Evolutionary conservation across 164 flowering plant genomes (phyloP), one percentile per base, ranked within the genome.

Genomic region (Malania oleifera): DNA sequence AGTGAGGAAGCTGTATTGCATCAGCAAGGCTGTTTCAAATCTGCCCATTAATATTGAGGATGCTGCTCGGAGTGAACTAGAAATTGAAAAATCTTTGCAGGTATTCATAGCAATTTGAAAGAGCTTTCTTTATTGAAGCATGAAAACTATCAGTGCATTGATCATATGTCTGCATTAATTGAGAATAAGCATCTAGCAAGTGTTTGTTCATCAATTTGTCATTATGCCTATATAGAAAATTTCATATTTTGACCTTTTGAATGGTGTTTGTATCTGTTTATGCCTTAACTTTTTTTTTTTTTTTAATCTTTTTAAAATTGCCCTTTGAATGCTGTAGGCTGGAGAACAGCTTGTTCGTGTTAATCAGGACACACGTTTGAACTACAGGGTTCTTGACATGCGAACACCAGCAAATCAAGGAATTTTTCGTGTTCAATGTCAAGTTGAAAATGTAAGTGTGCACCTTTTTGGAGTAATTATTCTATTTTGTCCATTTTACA

Each of bases 311-410:
- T 7, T 34, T 34, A 12, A 34, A 7, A 7, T 34, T 1, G 11
- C 11, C 11, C 11, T 34, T 34, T 34, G 38, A 12, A 34, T 34
- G 38, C 38, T 12, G n/a, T 34, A 43, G 53, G 18, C n/a, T 23
- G 53, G 53, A 24, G 53, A 50, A 23, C 28, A 50, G 53, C 53
- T 50, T 24, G 53, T 50, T 50, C 28, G 53, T 24, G 53, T 50
- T 8, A 27, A 27, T 17, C 53, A 50, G n/a, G 53, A 50, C 53
- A 50, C 53, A 2, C 28, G 53, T 2, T 50, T 50, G 53, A 50
- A 50, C n/a, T 50, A 50, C 13, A 23, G 53, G n/a, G 53, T 50
- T 50, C n/a, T 50, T 12, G 53, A 50, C 34, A 23, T 50, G 15
- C 53, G 29, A 50, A 50, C 53, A 10, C 53, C 53, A 14, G 53